phyloP scores from a whole-genome alignment of 2,329 filamentous ascomycete species.

The Alternaria brassicae region DNA sequence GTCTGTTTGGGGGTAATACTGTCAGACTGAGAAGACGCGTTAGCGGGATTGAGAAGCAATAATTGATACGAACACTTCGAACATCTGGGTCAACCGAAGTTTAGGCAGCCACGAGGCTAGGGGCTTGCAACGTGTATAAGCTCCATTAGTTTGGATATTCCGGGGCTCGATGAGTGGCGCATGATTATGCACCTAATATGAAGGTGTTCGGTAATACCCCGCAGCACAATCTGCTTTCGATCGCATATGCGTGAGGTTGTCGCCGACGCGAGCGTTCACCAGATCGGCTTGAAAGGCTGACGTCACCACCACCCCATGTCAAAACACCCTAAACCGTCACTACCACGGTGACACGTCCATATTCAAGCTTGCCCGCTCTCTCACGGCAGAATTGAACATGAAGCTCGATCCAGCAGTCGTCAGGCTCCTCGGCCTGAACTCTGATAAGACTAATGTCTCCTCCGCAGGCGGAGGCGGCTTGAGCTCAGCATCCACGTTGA shows the following conservation, averaged over 20 bases:
- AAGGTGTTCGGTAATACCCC: fast-evolving
- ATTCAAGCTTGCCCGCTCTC: neutral
- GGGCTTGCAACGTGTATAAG: neutral
- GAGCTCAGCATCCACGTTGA: conserved; percentile 68
- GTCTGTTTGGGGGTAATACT: fast-evolving
- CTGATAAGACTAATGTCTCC: conserved; percentile 61
- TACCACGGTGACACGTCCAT: neutral
- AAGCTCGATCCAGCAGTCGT: conserved; percentile 69
- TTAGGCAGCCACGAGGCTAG: neutral
- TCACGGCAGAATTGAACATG: conserved; percentile 36
- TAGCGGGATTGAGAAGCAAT: neutral
- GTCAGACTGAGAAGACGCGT: too few relatives aligned
- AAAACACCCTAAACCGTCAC: neutral
- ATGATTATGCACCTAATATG: neutral
- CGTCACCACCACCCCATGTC: conserved; percentile 1
- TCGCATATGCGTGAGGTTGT: fast-evolving
- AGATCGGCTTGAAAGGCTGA: neutral
- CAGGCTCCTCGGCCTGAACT: conserved; percentile 66
- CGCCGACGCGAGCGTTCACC: neutral
- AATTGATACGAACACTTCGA: neutral
- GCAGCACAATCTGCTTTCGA: neutral
- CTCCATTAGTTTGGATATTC: neutral
- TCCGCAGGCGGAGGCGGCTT: conserved; percentile 72
- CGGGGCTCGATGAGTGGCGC: neutral
- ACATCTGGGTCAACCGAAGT: neutral